Percentiles rank a stretch among this genome's conserved stretches.
Conservation (phyloP, 1,284 basidiomycete species). For the Wallemia mellicola region DNA sequence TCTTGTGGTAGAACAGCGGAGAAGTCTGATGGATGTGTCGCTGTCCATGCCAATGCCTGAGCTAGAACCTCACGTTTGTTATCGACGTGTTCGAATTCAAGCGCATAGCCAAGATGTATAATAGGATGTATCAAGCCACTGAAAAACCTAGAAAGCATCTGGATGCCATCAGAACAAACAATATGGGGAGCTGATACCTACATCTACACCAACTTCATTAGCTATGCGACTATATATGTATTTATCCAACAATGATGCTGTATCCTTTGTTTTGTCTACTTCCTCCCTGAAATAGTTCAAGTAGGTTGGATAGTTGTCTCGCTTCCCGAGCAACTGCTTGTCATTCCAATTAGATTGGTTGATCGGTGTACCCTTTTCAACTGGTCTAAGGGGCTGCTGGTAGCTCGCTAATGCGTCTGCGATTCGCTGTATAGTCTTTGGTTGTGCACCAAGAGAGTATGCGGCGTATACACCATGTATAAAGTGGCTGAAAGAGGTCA, state of each 20-base stretch:
- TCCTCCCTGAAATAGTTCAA: not conserved
- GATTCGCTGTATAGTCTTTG: not conserved
- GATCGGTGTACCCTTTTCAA: not conserved
- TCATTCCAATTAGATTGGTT: not conserved
- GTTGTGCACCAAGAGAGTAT: not conserved
- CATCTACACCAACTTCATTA: not conserved
- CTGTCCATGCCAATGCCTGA: not conserved
- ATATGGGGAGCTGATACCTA: not conserved
- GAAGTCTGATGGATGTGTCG: not conserved
- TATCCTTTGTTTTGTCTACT: not conserved
- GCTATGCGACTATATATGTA: not conserved
- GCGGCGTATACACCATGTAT: not conserved
- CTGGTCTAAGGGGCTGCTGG: not conserved
- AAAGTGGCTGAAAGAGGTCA: not conserved
- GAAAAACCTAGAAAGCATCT: not conserved
- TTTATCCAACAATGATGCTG: not conserved
- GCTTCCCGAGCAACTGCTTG: not conserved
- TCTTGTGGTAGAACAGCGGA: not conserved
- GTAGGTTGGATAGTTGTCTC: not conserved
- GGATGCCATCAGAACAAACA: not conserved
- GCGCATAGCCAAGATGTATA: not conserved
- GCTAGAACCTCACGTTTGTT: not conserved
- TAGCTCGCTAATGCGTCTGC: not conserved
- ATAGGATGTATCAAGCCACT: not conserved
- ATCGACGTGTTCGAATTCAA: not conserved